Evolutionary conservation across 805 yeast species (phyloP), one percentile per base, ranked within the genome.

Genomic region (Pichia nanzhaoensis): DNA sequence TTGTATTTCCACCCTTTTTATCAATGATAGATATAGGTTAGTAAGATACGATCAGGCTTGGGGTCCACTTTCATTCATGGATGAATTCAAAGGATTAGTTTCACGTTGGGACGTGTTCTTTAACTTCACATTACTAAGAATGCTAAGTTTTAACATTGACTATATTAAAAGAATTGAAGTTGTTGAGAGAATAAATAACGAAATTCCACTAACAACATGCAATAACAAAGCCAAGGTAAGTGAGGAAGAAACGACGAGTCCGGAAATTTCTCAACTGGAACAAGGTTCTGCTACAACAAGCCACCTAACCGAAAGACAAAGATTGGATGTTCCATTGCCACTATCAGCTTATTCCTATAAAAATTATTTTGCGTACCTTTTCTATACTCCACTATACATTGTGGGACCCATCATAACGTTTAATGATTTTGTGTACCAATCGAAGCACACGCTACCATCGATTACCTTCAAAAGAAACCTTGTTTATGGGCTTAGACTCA

Each of bases 351-450:
- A 89, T 64, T 70, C 69, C 28, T 54, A 79, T n/a, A 42, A 63
- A 36, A 84, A 86, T 58, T 87, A 84, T 59, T 49, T 88, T 35
- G 81, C 95, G 0, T 93, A 89, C 59, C 61, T 86, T 30, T 66
- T 83, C 5, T 93, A 93, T 57, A 77, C 96, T 0, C 99, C 99
- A 3, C 67, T 93, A 39, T 86, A 85, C 64, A 81, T 93, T 54
- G 97, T 96, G 2, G 99, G 99, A 1, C 99, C 99, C 20, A 80
- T 93, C 16, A 59, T 93, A 35, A 85, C 98, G 0, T 93, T 85
- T 69, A 93, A 93, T 65, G 99, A 93, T 63, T 93, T 80, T 61
- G 63, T 84, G 35, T 81, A 82, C 54, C 99, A 93, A 66, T 69
- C 82, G 3, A 65, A 68, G 32, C 70, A 74, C 51, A 71, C 78